Conservation (phyloP, 305 asterid genomes). For the Fraxinus albicans region DNA sequence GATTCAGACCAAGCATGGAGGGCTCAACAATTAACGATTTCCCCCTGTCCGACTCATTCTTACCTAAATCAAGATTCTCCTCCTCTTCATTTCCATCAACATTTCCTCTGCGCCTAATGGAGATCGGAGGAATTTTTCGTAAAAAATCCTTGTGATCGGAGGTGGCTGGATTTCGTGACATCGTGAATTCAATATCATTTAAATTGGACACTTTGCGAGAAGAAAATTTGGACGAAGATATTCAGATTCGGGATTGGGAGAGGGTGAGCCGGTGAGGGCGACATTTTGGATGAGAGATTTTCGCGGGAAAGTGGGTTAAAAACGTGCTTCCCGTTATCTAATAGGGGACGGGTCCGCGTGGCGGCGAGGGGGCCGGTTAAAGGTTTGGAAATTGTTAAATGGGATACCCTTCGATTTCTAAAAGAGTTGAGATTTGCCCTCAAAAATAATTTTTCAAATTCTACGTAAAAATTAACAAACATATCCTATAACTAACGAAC, state of each 20-base stretch:
- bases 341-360: background rate
- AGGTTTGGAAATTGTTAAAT: no score
- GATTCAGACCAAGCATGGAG: conserved; percentile 63
- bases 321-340: conserved; percentile 43
- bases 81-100: conserved; percentile 19
- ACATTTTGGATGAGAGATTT: conserved; percentile 45
- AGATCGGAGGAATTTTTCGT: conserved; percentile 61
- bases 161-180: conserved; percentile 37
- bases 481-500: background rate
- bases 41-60: conserved; percentile 18
- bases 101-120: conserved; percentile 36
- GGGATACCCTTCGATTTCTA: background rate
- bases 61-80: conserved; percentile 24
- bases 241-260: conserved; percentile 28
- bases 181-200: conserved; percentile 23
- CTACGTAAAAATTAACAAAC: background rate
- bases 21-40: conserved; percentile 49
- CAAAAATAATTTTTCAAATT: background rate
- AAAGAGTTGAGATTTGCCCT: background rate
- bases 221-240: conserved; percentile 22
- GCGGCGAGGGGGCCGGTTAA: background rate
- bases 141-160: conserved; percentile 33
- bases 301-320: conserved; percentile 68
- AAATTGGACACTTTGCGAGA: conserved; percentile 20
- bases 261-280: background rate